Conservation (phyloP, 805 yeast species). For the Cyberlindnera xylosilytica region DNA sequence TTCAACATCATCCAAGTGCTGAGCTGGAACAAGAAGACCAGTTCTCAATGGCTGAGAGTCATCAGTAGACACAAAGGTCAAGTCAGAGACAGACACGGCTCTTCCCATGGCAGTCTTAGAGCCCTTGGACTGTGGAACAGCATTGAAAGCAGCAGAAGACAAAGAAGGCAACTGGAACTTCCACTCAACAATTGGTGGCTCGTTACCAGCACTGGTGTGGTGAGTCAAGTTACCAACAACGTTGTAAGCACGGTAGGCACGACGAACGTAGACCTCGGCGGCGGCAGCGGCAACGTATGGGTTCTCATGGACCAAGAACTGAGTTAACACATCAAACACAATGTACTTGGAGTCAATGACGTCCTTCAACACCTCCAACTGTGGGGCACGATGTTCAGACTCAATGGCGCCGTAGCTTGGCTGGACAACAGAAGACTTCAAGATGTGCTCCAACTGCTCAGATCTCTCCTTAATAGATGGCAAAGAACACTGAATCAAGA, state of each 20-base stretch:
- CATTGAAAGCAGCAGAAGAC: constrained; percentile 68
- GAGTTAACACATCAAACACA: constrained; percentile 93
- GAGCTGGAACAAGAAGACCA: constrained; percentile 79
- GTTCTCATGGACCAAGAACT: constrained; percentile 80
- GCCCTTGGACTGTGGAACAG: constrained; percentile 51
- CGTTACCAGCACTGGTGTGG: constrained; percentile 35
- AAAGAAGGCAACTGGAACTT: constrained; percentile 79
- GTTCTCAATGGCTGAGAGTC: constrained; percentile 66
- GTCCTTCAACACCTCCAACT: constrained; percentile 74
- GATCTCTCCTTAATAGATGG: constrained; percentile 96
- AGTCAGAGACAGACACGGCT: constrained; percentile 90
- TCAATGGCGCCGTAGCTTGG: constrained; percentile 85
- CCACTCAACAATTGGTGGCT: constrained; percentile 79
- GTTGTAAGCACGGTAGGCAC: constrained; percentile 95
- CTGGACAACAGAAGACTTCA: constrained; percentile 86
- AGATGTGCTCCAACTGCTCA: constrained; percentile 94
- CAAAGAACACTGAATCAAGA: constrained; percentile 91
- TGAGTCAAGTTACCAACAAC: constrained; percentile 76
- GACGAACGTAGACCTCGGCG: constrained; percentile 91
- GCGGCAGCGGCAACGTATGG: constrained; percentile 93
- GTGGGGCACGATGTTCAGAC: constrained; percentile 75
- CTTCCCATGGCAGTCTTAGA: constrained; percentile 56
- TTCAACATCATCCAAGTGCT: constrained; percentile 86
- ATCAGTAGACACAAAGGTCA: constrained; percentile 79
- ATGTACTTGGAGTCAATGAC: constrained; percentile 95